These are phyloP conservation scores for Cicer judaicum DNA, from an alignment of 306 rosid genomes.

Conservation along the genomic window DNA sequence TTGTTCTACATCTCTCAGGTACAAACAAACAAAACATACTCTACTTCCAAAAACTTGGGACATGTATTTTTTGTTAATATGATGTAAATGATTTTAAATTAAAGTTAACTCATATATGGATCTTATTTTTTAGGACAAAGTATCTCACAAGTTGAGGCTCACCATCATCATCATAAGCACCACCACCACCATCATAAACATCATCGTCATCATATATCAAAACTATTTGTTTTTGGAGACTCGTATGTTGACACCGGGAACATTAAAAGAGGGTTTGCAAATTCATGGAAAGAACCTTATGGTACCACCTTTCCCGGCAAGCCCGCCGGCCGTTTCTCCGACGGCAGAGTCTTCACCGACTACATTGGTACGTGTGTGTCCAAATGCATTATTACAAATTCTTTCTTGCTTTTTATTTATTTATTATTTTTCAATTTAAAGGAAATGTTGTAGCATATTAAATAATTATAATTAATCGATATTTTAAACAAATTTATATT, in stretches of 20 bases:
- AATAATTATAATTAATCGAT: too few species aligned
- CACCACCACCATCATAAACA: not conserved
- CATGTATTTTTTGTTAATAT: not conserved
- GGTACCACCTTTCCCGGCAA: conserved; percentile 60
- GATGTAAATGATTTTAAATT: not conserved
- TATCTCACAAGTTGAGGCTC: conserved; percentile 31
- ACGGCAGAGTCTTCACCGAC: conserved; percentile 59
- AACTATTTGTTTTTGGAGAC: conserved; percentile 57
- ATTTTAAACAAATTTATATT: too few species aligned
- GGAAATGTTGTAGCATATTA: too few species aligned
- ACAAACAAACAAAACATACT: not conserved
- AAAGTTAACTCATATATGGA: too few species aligned
- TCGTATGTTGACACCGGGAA: conserved; percentile 62
- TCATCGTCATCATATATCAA: not conserved
- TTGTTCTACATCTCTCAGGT: conserved; percentile 49
- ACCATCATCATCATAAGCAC: too few species aligned
- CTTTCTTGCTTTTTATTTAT: not conserved
- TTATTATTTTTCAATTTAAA: not conserved
- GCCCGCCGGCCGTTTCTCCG: conserved; percentile 61
- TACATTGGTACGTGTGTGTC: conserved; percentile 47
- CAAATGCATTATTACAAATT: not conserved
- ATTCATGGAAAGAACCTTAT: conserved; percentile 56
- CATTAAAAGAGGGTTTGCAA: conserved; percentile 35
- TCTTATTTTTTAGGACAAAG: conserved; percentile 24
- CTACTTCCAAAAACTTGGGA: too few species aligned